Base-by-base conservation (phyloP, 78 protist genomes). In the Kipferlia bialata region DNA sequence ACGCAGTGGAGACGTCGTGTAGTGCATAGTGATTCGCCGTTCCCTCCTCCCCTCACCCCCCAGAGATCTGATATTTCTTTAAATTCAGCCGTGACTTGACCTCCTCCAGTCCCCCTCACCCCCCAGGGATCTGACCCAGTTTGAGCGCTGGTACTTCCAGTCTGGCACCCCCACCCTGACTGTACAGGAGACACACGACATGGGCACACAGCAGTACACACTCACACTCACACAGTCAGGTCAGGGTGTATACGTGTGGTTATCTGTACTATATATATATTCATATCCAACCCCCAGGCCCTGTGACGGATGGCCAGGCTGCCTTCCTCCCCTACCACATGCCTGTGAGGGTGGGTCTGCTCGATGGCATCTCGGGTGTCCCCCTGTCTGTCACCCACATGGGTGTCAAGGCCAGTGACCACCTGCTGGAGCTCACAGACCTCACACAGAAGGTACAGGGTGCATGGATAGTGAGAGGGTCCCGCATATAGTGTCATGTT, bases 121-220 rank as follows among this genome's bases (percentile, higher is more conserved):
- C 76, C 69, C 69, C 34, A 34, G 41, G 26, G 60, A 71, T 31
- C 48, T 60, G 15, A 0, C 62, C 6, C 76, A 44, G 38, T 41
- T 56, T 22, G 60, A 58, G 65, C 60, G 64, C 44, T 66, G 64
- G 64, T 66, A 66, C 56, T 33, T 28, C 69, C 69, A 64, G 70
- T 41, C 37, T 37, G 70, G 73, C 51, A 68, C 73, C 39, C 73
- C 73, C 7, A 37, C 38, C 55, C 32, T 68, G 55, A 37, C 0
- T 26, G 73, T 51, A 28, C 33, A 2, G 33, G 63, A 53, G n/a
- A 33, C n/a, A 51, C 36, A 68, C 63, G 51, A 54, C 44, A 26
- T 32, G 26, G 64, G 31, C 31, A 13, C 18, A 26, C 0, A 18
- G 28, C 0, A n/a, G 22, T 68, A 54, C 61, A 0, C 45, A 15